Evolutionary conservation across 2,329 filamentous ascomycete species (phyloP).

Genomic region (Zymoseptoria tritici): DNA sequence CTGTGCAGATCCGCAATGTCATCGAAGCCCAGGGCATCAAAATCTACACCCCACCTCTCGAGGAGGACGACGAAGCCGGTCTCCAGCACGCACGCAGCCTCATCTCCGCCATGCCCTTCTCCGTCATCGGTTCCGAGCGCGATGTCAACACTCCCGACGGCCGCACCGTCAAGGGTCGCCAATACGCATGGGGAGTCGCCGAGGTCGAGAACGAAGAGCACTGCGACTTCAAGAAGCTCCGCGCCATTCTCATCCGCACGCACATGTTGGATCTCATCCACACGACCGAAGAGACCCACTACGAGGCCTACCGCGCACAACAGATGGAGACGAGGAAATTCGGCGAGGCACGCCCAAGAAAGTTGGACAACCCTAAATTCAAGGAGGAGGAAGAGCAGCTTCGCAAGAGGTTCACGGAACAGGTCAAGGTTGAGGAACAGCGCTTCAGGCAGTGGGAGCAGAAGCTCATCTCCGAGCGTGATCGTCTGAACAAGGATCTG

Average conservation of each 20-base stretch:
- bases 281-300: slow-evolving; percentile 98
- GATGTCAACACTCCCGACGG: slow-evolving; percentile 95
- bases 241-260: slow-evolving; percentile 86
- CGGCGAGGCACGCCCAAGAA: slow-evolving; percentile 90
- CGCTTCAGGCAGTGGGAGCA: slow-evolving; percentile 99
- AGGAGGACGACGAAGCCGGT: slow-evolving; percentile 96
- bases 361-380: slow-evolving; percentile 99
- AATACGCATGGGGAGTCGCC: slow-evolving; percentile 98
- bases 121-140: slow-evolving; percentile 98
- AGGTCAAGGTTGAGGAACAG: slow-evolving; percentile 99
- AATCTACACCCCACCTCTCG: slow-evolving; percentile 95
- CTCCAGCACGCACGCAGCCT: slow-evolving; percentile 89
- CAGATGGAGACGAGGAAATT: slow-evolving; percentile 99
- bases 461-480: slow-evolving; percentile 97
- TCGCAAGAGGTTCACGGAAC: slow-evolving; percentile 97
- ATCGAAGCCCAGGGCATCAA: slow-evolving; percentile 99
- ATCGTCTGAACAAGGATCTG: slow-evolving; percentile 98
- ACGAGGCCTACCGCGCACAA: slow-evolving; percentile 96
- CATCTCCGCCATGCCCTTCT: slow-evolving; percentile 96
- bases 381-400: slow-evolving; percentile 99
- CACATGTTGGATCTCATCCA: slow-evolving; percentile 99
- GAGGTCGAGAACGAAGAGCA: slow-evolving; percentile 99
- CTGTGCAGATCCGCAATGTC: slow-evolving; percentile 75
- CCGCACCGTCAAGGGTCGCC: slow-evolving; percentile 95
- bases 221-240: slow-evolving; percentile 99